Base-by-base conservation (phyloP, 768 basidiomycete species). In the Rhizopogon sp. region DNA sequence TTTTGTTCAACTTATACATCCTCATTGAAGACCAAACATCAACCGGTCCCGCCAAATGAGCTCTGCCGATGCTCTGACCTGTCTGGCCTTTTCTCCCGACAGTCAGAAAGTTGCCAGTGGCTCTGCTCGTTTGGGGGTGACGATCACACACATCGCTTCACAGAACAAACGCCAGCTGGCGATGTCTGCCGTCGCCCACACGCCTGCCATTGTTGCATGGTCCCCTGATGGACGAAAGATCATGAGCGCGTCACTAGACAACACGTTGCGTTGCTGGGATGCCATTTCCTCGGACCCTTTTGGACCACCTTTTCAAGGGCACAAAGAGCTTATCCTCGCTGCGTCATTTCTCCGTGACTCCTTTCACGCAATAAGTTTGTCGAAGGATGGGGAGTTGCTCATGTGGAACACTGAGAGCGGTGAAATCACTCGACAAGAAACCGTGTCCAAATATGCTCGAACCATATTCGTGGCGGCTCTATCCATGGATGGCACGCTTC, bases 201-300 rank as follows among this genome's bases (percentile, higher is more conserved):
- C 14, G 20, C 46, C 35, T 3, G 20, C 16, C 1, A 35, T 20
- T 9, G 64, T 69, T 33, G 67, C 67, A 6, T 67, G 66, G 60
- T 66, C 70, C 0, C 68, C 68, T 16, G 55, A 68, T 43, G 64
- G 65, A 39, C 53, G 58, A 8, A 58, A 43, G 37, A 59, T 70
- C 13, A 70, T 66, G 29, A 67, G 61, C 6, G 68, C 53, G 22
- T 58, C 64, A 25, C 64, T 70, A 50, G 70, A 70, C 47, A 58
- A 63, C 1, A 66, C 62, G 1, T 35, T 70, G 41, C 67, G 64
- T n/a, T 64, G 67, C 1, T 70, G 68, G 70, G 33, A 57, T 17
- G 59, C 59, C 4, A 35, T 64, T 17, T 60, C 40, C 6, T 65
- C 58, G 41, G 43, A 63, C 2, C 58, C 57, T 53, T 39, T 54